phyloP scores from a whole-genome alignment of 371 early-diverging fungal species.

The Actinomortierella wolfii region DNA sequence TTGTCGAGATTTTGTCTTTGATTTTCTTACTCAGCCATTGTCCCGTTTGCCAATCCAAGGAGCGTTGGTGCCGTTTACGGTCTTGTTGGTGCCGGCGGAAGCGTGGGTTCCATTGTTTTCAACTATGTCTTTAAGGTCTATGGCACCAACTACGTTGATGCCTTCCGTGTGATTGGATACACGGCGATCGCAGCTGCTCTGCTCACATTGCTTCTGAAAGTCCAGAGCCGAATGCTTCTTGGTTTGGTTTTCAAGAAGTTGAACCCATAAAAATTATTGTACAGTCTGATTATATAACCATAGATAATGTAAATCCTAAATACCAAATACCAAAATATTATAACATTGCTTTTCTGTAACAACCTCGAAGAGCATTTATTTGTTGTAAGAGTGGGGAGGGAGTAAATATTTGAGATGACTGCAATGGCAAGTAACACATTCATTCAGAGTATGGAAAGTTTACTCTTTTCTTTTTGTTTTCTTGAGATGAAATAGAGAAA shows the following conservation, averaged over 20 bases:
- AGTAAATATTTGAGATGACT: no score
- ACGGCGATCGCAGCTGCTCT: slow-evolving; percentile 18
- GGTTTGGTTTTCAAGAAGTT: slow-evolving; percentile 18
- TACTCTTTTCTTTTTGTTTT: no score
- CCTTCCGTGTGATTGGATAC: slow-evolving; percentile 35
- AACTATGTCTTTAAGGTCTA: slow-evolving; percentile 46
- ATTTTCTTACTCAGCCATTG: slow-evolving; percentile 43
- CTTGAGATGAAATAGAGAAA: no score
- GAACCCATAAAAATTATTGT: slow-evolving; percentile 12
- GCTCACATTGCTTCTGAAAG: slow-evolving; percentile 19
- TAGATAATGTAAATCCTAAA: no score
- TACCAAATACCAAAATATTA: no score
- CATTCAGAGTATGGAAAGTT: no score
- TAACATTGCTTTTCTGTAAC: no score
- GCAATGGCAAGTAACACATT: no score
- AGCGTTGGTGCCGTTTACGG: slow-evolving; percentile 50
- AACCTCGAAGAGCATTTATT: no score
- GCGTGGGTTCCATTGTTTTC: slow-evolving; percentile 55
- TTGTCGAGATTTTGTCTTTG: slow-evolving; percentile 26
- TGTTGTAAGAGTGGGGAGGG: no score
- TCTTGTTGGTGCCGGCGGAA: slow-evolving; percentile 56
- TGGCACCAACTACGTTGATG: slow-evolving; percentile 15
- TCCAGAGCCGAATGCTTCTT: slow-evolving; percentile 21
- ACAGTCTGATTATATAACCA: no score
- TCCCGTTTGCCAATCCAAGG: slow-evolving; percentile 48